phyloP scores from a whole-genome alignment of 106 monocot species.

The Chionographis japonica region DNA sequence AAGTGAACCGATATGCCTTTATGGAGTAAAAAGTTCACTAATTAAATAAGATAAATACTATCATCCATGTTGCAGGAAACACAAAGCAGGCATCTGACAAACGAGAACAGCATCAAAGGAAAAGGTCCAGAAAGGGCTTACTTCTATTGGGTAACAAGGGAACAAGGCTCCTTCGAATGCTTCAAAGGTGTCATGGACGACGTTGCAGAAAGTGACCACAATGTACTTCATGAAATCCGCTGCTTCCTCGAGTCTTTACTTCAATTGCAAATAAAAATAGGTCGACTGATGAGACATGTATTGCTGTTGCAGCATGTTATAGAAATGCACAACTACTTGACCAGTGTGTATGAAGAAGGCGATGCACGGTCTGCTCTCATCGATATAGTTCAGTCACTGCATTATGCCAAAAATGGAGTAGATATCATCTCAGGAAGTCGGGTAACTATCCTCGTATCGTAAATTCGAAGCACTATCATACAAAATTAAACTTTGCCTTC shows the following conservation, averaged over 20 bases:
- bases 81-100: conserved; percentile 6
- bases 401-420: conserved; percentile 90
- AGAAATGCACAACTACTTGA: conserved; percentile 93
- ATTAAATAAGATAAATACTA: not conserved
- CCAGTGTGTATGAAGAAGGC: conserved; percentile 94
- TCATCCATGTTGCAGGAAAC: conserved; percentile 27
- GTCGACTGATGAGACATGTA: not conserved
- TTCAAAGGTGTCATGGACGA: conserved; percentile 97
- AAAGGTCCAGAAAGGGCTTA: conserved; percentile 70
- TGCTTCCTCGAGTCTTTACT: conserved; percentile 3
- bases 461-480: not conserved
- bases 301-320: conserved; percentile 52
- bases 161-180: conserved; percentile 96
- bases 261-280: too few species aligned
- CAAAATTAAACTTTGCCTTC: not conserved
- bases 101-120: conserved; percentile 17
- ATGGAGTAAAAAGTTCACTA: not conserved
- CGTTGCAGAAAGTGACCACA: conserved; percentile 72
- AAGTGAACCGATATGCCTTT: not conserved
- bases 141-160: conserved; percentile 97
- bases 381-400: conserved; percentile 81
- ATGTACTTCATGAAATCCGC: conserved; percentile 29
- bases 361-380: conserved; percentile 98
- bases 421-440: conserved; percentile 84
- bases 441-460: conserved; percentile 21